Evolutionary conservation across 148 eudicot genomes (phyloP).

Genomic region (Fagopyrum homotropicum): DNA sequence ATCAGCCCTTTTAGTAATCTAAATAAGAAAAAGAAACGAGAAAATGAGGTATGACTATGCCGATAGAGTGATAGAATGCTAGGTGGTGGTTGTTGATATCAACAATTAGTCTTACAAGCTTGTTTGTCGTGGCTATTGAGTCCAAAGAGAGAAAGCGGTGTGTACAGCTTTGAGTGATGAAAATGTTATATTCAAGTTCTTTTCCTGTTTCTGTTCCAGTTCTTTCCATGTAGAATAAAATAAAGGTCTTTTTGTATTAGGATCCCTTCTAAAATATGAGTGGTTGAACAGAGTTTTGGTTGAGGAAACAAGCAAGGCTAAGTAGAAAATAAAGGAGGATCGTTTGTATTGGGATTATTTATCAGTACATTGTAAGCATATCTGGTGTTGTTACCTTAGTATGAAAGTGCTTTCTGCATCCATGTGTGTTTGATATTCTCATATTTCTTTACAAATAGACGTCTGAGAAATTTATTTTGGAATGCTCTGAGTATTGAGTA

Average conservation of each 20-base stretch:
- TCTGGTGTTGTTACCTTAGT: neutral
- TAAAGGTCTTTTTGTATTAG: too few species aligned
- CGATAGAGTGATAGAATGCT: neutral
- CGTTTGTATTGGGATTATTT: neutral
- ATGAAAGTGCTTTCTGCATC: slow-evolving; percentile 3
- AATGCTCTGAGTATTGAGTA: neutral
- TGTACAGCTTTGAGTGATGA: neutral
- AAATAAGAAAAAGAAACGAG: neutral
- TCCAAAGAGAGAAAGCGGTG: neutral
- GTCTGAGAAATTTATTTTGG: neutral
- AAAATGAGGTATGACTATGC: neutral
- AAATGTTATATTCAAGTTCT: neutral
- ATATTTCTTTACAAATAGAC: neutral
- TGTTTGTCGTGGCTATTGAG: neutral
- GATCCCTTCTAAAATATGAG: neutral
- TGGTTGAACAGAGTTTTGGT: neutral
- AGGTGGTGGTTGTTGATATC: neutral
- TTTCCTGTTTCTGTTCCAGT: neutral
- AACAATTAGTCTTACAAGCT: neutral
- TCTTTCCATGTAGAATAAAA: neutral
- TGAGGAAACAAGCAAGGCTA: neutral
- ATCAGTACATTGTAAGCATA: neutral
- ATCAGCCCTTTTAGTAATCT: neutral
- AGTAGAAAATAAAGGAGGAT: neutral
- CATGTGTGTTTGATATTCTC: neutral